Evolutionary conservation across 108 stramenopile species (phyloP).

Genomic region (Nannochloropsis salina): DNA sequence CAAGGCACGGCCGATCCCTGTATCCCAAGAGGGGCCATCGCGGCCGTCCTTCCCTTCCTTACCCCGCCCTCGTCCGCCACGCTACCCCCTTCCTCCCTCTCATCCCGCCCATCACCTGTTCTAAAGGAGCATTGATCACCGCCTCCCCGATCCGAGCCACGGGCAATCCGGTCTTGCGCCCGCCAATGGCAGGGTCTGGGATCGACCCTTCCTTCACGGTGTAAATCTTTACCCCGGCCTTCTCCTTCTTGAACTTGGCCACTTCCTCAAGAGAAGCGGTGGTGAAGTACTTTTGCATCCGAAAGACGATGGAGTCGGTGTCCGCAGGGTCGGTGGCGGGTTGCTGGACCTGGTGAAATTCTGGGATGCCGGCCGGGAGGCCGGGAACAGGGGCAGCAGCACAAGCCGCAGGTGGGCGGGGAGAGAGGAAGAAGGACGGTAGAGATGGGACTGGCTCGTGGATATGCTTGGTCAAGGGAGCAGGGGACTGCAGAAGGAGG

Average conservation of each 20-base stretch:
- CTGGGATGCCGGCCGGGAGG: not conserved
- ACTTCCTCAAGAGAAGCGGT: not conserved
- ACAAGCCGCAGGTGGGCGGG: not conserved
- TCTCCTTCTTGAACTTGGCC: constrained; percentile 8
- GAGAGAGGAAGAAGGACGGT: not conserved
- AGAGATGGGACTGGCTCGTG: not conserved
- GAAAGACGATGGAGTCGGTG: not conserved
- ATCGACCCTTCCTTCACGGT: constrained; percentile 13
- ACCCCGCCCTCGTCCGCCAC: too few relatives aligned
- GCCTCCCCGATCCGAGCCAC: not conserved
- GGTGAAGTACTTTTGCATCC: not conserved
- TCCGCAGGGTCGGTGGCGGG: not conserved
- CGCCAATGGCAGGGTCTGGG: not conserved
- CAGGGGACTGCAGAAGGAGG: not conserved
- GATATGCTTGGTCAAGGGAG: not conserved
- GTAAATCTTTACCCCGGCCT: not conserved
- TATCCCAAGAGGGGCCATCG: too few relatives aligned
- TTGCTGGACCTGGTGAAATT: not conserved
- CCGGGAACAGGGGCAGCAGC: not conserved
- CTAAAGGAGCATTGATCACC: not conserved
- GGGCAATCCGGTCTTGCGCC: not conserved
- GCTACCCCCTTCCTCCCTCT: not conserved
- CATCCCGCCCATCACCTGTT: not conserved
- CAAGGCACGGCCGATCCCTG: too few relatives aligned
- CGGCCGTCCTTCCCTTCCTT: too few relatives aligned